Percentiles rank a stretch among this genome's conserved stretches.
Evolutionary conservation across 441 rosid genomes (phyloP).

Genomic region (Pelargonium citronellum): DNA sequence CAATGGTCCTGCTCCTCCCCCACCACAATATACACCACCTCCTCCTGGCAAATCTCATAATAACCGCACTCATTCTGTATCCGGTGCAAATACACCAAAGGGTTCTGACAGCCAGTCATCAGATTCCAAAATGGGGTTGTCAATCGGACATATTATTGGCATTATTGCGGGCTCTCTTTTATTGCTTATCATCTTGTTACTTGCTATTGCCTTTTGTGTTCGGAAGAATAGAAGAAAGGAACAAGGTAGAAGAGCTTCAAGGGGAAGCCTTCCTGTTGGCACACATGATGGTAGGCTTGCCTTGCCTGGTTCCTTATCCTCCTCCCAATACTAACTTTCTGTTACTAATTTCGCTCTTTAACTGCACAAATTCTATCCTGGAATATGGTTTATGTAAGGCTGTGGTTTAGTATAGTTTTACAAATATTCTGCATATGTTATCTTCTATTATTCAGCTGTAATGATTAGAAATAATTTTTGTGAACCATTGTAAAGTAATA

Average conservation of each 20-base stretch:
- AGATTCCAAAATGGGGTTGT: conserved; percentile 42
- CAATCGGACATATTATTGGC: conserved; percentile 58
- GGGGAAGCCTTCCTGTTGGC: conserved; percentile 47
- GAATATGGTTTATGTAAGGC: too few relatives aligned
- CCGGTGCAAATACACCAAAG: conserved; percentile 32
- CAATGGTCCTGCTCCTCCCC: conserved; percentile 72
- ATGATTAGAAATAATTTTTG: too few relatives aligned
- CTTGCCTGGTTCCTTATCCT: too few relatives aligned
- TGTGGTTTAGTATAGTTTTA: too few relatives aligned
- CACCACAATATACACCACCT: conserved; percentile 52
- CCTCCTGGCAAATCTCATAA: conserved; percentile 41
- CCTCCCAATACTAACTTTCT: too few relatives aligned
- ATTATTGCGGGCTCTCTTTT: conserved; percentile 56
- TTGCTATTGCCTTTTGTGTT: conserved; percentile 44
- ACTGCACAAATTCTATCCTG: too few relatives aligned
- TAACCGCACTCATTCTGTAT: conserved; percentile 39
- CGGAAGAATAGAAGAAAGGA: conserved; percentile 47
- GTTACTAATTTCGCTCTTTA: too few relatives aligned
- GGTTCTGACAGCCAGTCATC: conserved; percentile 35
- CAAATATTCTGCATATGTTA: too few relatives aligned
- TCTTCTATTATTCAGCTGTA: too few relatives aligned
- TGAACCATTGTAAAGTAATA: too few relatives aligned
- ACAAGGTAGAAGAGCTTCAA: conserved; percentile 41
- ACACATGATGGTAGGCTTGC: conserved; percentile 36
- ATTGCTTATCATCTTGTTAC: conserved; percentile 38